Percentiles rank a stretch among this genome's conserved stretches.
Conservation (phyloP, 345 rosid species). For the Salix dunnii region DNA sequence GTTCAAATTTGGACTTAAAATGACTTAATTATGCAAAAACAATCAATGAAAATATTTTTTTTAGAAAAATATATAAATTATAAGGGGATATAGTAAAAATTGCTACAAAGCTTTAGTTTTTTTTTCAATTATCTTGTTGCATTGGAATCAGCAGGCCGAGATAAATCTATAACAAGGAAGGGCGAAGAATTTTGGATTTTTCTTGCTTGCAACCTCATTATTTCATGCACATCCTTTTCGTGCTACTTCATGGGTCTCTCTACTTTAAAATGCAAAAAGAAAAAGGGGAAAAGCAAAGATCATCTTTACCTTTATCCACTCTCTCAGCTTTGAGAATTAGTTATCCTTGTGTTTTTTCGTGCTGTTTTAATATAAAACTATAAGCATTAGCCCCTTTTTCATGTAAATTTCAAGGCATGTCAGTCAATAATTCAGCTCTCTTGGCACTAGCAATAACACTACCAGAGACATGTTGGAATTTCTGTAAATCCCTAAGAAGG, state of each 20-base stretch:
- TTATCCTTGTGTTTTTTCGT: constrained; percentile 51
- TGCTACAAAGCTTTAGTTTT: too few relatives aligned
- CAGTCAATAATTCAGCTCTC: constrained; percentile 27
- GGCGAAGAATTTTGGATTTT: constrained; percentile 13
- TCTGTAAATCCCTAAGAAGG: constrained; percentile 47
- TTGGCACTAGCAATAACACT: background rate
- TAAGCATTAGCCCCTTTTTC: constrained; percentile 5
- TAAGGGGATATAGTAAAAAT: too few relatives aligned
- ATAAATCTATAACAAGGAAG: constrained; percentile 17
- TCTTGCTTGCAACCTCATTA: constrained; percentile 14
- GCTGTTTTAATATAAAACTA: constrained; percentile 28
- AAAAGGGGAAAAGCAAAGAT: constrained; percentile 15
- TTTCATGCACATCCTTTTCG: constrained; percentile 17
- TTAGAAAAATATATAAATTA: too few relatives aligned
- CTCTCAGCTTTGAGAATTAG: constrained; percentile 38
- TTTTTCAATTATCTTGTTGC: background rate
- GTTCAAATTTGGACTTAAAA: too few relatives aligned
- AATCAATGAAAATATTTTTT: too few relatives aligned
- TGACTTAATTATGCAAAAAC: too few relatives aligned
- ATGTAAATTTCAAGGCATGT: constrained; percentile 43
- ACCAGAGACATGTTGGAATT: constrained; percentile 27
- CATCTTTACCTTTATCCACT: constrained; percentile 32
- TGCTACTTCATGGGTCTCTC: constrained; percentile 17
- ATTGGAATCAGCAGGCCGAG: constrained; percentile 32
- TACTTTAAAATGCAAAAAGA: constrained; percentile 17